These are phyloP conservation scores for Sporobolomyces phaffii DNA, from an alignment of 768 basidiomycete species.

Conservation along the genomic window DNA sequence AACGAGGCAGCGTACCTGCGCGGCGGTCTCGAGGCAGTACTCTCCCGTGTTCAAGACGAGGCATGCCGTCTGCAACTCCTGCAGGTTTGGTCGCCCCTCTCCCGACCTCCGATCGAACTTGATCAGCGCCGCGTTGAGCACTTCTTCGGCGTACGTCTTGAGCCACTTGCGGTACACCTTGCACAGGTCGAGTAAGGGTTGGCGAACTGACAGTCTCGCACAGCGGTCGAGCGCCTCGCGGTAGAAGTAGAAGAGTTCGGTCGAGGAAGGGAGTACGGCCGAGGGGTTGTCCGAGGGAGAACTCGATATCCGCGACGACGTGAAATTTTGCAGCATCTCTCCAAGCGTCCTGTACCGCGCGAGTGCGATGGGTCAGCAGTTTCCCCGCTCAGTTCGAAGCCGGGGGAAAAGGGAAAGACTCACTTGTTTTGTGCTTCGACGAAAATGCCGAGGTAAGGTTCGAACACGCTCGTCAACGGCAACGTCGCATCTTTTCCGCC, in stretches of 20 bases:
- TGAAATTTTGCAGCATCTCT: constrained; percentile 82
- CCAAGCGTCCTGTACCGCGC: constrained; percentile 60
- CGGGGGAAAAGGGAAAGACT: constrained; percentile 30
- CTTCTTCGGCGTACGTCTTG: constrained; percentile 92
- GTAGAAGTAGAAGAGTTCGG: constrained; percentile 95
- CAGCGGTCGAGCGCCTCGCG: constrained; percentile 91
- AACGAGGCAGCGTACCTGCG: constrained; percentile 58
- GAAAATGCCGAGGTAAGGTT: constrained; percentile 84
- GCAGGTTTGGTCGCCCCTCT: constrained; percentile 70
- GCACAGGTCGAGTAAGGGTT: constrained; percentile 73
- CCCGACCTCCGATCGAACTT: constrained; percentile 64
- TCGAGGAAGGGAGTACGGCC: constrained; percentile 82
- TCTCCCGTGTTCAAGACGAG: constrained; percentile 94
- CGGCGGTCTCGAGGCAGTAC: constrained; percentile 86
- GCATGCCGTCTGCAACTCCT: constrained; percentile 73
- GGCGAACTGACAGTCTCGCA: constrained; percentile 77
- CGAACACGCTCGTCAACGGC: constrained; percentile 81
- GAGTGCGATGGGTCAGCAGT: not conserved
- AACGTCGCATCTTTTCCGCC: constrained; percentile 40
- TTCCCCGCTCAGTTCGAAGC: too few species aligned
- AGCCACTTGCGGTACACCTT: constrained; percentile 89
- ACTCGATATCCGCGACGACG: constrained; percentile 45
- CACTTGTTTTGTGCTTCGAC: constrained; percentile 95
- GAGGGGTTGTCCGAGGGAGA: constrained; percentile 41
- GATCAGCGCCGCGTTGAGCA: constrained; percentile 67